Evolutionary conservation across 2,329 filamentous ascomycete species (phyloP).

Genomic region (Emydomyces testavorans): DNA sequence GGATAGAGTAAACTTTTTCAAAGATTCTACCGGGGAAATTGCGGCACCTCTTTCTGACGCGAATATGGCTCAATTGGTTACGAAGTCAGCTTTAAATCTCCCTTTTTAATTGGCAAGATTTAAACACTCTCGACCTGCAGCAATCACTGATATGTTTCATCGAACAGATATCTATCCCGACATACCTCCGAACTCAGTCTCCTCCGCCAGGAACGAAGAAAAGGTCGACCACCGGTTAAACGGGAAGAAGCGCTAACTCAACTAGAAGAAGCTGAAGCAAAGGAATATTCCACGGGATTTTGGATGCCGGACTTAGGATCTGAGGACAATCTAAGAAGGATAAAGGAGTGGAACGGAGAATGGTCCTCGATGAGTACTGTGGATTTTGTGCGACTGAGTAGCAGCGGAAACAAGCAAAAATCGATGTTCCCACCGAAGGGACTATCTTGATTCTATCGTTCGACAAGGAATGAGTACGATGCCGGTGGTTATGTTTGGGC

Average conservation of each 20-base stretch:
- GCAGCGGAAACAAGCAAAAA: conserved; percentile 51
- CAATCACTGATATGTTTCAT: neutral
- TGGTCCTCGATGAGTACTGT: conserved; percentile 71
- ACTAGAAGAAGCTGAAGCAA: conserved; percentile 57
- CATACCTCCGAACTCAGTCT: conserved; percentile 30
- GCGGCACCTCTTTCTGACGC: conserved; percentile 27
- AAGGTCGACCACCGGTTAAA: conserved; percentile 66
- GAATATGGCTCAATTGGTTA: conserved; percentile 42
- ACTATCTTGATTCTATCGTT: conserved; percentile 30
- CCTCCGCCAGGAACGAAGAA: conserved; percentile 52
- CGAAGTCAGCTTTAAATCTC: conserved; percentile 39
- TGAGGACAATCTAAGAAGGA: conserved; percentile 50
- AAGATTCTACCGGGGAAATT: conserved; percentile 39
- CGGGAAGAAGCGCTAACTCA: conserved; percentile 67
- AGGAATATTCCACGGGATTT: conserved; percentile 74
- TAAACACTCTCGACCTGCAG: neutral
- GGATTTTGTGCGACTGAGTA: conserved; percentile 63
- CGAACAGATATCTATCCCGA: conserved; percentile 28
- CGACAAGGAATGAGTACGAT: neutral
- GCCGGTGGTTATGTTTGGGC: too few relatives aligned
- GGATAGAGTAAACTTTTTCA: conserved; percentile 59
- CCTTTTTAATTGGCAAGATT: neutral
- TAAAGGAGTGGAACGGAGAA: conserved; percentile 68
- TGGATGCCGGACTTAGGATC: conserved; percentile 65
- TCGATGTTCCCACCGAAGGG: conserved; percentile 68